Evolutionary conservation across 108 stramenopile genomes (phyloP).

Genomic region (Hondaea fermentalgiana): DNA sequence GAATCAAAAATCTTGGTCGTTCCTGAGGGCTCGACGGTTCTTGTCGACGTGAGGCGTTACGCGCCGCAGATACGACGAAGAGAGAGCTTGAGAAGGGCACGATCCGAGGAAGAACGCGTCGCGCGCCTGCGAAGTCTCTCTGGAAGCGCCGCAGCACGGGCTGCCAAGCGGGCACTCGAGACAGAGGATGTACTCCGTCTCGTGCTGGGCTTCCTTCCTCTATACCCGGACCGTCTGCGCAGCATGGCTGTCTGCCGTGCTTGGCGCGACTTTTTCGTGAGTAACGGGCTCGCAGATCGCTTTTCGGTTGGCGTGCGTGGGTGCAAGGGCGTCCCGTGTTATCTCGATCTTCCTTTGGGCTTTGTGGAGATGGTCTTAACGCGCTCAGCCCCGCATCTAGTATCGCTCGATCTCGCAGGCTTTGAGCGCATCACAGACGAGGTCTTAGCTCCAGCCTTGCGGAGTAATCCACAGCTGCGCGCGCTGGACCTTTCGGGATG

Average conservation of each 20-base stretch:
- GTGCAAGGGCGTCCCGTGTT: neutral
- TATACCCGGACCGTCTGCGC: neutral
- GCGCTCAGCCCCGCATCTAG: neutral
- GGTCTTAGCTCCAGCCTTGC: neutral
- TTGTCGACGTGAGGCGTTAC: neutral
- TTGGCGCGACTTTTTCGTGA: neutral
- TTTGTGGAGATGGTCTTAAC: neutral
- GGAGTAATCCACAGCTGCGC: neutral
- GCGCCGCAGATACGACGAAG: too few species aligned
- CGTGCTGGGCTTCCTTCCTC: neutral
- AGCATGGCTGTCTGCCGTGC: neutral
- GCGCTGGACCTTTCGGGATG: neutral
- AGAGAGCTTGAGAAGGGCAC: neutral
- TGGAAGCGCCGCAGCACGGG: neutral
- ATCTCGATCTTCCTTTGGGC: neutral
- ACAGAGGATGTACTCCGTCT: neutral
- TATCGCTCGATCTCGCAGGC: neutral
- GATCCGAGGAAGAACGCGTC: neutral
- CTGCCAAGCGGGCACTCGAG: neutral
- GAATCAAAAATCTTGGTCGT: neutral
- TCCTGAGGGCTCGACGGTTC: neutral
- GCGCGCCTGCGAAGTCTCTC: neutral
- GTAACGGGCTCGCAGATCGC: neutral
- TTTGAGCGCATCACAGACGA: neutral
- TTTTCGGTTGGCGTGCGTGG: neutral